A percentile compares a stretch with the other conserved stretches of the same genome.
Evolutionary conservation across 179 eudicot species (phyloP).

Genomic region (Spergularia azorica): DNA sequence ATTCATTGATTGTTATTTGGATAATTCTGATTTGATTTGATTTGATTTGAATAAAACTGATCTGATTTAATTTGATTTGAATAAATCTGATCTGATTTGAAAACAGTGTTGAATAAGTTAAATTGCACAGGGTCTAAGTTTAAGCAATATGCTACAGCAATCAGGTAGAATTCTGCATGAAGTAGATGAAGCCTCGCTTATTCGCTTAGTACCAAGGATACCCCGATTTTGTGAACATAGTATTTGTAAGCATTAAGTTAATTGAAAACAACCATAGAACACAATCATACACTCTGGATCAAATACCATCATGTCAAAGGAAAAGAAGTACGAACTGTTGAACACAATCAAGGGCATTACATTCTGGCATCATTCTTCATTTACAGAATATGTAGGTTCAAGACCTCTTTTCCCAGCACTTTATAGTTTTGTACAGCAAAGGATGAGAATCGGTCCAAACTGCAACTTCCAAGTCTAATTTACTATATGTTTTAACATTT

Average conservation of each 20-base stretch:
- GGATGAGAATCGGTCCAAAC: slow-evolving; percentile 5
- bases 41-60: too few species aligned
- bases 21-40: too few species aligned
- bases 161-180: too few species aligned
- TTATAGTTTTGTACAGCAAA: slow-evolving; percentile 25
- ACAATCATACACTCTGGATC: background rate
- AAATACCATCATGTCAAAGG: slow-evolving; percentile 2
- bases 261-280: background rate
- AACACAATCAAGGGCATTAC: background rate
- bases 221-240: too few species aligned
- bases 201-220: too few species aligned
- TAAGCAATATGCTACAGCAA: too few species aligned
- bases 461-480: slow-evolving; percentile 11
- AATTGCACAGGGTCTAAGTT: too few species aligned
- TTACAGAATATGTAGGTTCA: slow-evolving; percentile 21
- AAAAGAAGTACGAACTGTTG: background rate
- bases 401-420: background rate
- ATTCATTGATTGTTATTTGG: too few species aligned
- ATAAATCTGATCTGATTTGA: too few species aligned
- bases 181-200: too few species aligned
- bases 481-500: slow-evolving; percentile 44
- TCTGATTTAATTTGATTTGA: too few species aligned
- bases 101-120: too few species aligned
- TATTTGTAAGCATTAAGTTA: background rate
- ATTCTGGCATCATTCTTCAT: slow-evolving; percentile 17